Conservation (phyloP, 2,329 filamentous ascomycete genomes). For the Pyricularia grisea region DNA sequence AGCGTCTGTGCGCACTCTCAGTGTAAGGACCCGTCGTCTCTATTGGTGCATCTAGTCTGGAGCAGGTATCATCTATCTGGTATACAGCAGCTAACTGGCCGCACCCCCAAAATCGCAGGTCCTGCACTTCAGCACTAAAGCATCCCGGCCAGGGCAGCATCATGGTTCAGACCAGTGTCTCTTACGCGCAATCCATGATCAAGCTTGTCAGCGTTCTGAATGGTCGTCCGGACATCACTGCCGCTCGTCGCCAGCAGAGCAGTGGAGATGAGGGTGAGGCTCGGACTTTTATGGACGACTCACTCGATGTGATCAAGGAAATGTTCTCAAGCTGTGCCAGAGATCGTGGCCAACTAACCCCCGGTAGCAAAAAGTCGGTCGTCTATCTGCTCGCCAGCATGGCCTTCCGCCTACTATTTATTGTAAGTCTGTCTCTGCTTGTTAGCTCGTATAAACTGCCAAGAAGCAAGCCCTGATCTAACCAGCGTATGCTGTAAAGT, state of each 20-base stretch:
- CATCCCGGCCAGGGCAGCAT: constrained; percentile 73
- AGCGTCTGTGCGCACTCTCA: constrained; percentile 58
- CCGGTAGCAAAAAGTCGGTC: constrained; percentile 76
- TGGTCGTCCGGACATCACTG: constrained; percentile 68
- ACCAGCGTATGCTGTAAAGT: not conserved
- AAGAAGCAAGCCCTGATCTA: not conserved
- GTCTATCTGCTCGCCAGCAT: constrained; percentile 91
- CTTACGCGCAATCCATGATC: constrained; percentile 70
- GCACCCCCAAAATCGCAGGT: constrained; percentile 27
- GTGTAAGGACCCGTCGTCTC: not conserved
- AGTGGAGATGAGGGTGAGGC: constrained; percentile 56
- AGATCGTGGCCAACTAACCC: constrained; percentile 61
- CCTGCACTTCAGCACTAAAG: constrained; percentile 72
- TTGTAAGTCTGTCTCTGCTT: constrained; percentile 36
- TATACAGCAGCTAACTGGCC: not conserved
- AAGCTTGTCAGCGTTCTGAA: constrained; percentile 79
- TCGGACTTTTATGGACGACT: constrained; percentile 73
- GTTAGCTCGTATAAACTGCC: not conserved
- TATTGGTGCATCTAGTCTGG: not conserved
- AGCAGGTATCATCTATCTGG: not conserved
- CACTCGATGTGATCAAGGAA: constrained; percentile 79
- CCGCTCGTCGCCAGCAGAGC: constrained; percentile 32
- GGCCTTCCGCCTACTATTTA: constrained; percentile 79
- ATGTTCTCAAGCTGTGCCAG: constrained; percentile 86
- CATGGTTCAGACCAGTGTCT: constrained; percentile 75